Conservation (phyloP, 176 grass and related monocot genomes). For the Triticum timopheevii region DNA sequence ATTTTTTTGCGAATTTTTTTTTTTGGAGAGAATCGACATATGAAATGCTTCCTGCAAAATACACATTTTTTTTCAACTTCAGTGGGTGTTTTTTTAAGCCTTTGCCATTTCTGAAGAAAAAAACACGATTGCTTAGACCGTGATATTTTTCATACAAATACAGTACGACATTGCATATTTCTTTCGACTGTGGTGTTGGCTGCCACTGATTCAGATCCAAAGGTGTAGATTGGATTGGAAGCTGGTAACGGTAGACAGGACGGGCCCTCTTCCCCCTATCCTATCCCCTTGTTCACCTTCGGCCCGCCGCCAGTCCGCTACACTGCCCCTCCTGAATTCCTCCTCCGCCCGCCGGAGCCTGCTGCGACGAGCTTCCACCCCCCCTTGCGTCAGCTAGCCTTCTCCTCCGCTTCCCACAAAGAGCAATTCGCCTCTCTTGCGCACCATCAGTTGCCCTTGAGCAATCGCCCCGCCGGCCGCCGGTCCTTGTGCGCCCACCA, state of each 20-base stretch:
- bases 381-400: neutral
- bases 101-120: too few relatives aligned
- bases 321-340: neutral
- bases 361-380: neutral
- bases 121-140: too few relatives aligned
- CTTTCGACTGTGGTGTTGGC: neutral
- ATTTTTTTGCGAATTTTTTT: too few relatives aligned
- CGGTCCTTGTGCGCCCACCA: constrained; percentile 5
- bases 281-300: neutral
- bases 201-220: neutral
- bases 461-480: neutral
- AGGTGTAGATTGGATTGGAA: neutral
- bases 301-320: neutral
- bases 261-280: neutral
- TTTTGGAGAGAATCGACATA: too few relatives aligned
- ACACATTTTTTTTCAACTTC: too few relatives aligned
- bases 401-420: neutral
- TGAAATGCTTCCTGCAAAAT: too few relatives aligned
- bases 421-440: neutral
- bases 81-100: too few relatives aligned
- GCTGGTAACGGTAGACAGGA: neutral
- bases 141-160: neutral
- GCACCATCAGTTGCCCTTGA: neutral
- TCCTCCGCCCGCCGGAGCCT: neutral
- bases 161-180: neutral